Percentiles rank a stretch among this genome's conserved stretches.
Conservation (phyloP, 169 alveolate species). For the Babesia ovis region DNA sequence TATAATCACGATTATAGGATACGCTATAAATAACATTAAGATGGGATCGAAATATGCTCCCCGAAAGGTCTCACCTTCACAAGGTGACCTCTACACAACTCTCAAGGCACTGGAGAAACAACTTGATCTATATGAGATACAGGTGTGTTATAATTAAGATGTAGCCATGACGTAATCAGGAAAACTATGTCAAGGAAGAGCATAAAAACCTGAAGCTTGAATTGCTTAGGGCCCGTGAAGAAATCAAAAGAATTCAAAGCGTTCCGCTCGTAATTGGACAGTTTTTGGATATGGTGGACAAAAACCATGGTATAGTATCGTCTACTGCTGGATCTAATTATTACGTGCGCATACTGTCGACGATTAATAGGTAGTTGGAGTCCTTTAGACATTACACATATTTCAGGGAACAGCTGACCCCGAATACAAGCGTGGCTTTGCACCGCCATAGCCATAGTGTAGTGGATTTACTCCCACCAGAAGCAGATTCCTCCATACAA, state of each 20-base stretch:
- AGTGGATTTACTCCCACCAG: slow-evolving; percentile 98
- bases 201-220: slow-evolving; percentile 96
- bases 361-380: slow-evolving; percentile 88
- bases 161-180: slow-evolving; percentile 69
- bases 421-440: slow-evolving; percentile 97
- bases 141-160: slow-evolving; percentile 15
- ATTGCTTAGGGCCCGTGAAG: slow-evolving; percentile 94
- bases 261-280: slow-evolving; percentile 99
- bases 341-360: slow-evolving; percentile 96
- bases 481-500: slow-evolving; percentile 97
- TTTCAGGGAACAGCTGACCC: slow-evolving; percentile 94
- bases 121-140: slow-evolving; percentile 83
- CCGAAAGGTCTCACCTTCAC: slow-evolving; percentile 10
- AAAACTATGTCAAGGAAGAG: slow-evolving; percentile 96
- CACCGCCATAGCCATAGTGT: slow-evolving; percentile 98
- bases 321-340: slow-evolving; percentile 96
- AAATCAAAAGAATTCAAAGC: slow-evolving; percentile 94
- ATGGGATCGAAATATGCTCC: slow-evolving; percentile 24
- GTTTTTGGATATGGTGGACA: slow-evolving; percentile 96
- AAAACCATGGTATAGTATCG: slow-evolving; percentile 94
- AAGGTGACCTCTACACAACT: slow-evolving; percentile 70
- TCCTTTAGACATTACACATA: neutral
- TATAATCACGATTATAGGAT: neutral
- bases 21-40: neutral
- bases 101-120: slow-evolving; percentile 87